Percentiles rank a stretch among this genome's conserved stretches.
These are phyloP conservation scores for Calonectria leucothoes DNA, from an alignment of 2,329 filamentous ascomycete species.

Conservation along the genomic window DNA sequence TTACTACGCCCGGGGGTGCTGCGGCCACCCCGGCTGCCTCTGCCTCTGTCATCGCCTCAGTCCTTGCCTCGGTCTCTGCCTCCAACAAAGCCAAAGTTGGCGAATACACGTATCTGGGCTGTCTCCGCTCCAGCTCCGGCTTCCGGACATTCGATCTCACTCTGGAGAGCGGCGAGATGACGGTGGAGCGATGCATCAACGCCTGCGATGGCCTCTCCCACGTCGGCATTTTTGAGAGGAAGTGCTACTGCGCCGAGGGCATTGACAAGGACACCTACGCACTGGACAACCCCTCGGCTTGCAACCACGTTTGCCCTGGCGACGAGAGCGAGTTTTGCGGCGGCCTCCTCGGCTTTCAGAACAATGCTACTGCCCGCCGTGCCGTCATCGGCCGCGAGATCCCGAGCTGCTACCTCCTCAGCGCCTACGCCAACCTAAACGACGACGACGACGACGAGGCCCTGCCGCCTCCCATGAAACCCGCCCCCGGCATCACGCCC, in stretches of 20 bases:
- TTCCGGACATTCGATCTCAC: constrained; percentile 50
- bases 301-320: constrained; percentile 56
- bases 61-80: constrained; percentile 25
- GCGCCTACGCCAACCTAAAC: constrained; percentile 54
- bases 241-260: constrained; percentile 58
- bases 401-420: constrained; percentile 51
- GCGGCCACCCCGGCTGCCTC: constrained; percentile 33
- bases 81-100: constrained; percentile 48
- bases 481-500: background rate
- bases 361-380: constrained; percentile 18
- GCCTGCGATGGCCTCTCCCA: constrained; percentile 51
- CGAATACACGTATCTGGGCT: constrained; percentile 52
- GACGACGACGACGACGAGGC: constrained; percentile 39
- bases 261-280: constrained; percentile 55
- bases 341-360: constrained; percentile 42
- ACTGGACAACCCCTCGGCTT: constrained; percentile 39
- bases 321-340: constrained; percentile 55
- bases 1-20: constrained; percentile 33
- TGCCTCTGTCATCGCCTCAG: constrained; percentile 32
- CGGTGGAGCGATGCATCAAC: constrained; percentile 52
- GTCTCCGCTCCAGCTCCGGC: constrained; percentile 53
- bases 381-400: constrained; percentile 41
- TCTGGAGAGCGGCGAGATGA: constrained; percentile 50
- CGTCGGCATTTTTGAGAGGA: constrained; percentile 52
- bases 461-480: constrained; percentile 50